Conservation (phyloP, 116 monocot genomes). For the Trichopus zeylanicus region DNA sequence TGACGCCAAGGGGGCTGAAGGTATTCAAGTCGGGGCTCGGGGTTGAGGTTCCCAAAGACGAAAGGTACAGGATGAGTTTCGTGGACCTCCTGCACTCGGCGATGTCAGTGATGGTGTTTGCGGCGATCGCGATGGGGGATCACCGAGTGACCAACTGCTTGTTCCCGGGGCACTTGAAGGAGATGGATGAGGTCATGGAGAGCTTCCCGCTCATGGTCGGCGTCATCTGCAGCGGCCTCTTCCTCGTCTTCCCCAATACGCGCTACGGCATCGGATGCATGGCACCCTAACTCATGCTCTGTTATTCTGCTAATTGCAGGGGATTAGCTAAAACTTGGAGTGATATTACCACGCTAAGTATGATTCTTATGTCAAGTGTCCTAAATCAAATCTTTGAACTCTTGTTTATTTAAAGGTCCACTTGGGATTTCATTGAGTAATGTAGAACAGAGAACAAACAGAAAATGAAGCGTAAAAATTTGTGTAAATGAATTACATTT, state of each 20-base stretch:
- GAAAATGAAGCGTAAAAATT: no score
- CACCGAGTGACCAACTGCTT: conserved; percentile 74
- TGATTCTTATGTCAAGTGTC: no score
- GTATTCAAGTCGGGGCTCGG: conserved; percentile 74
- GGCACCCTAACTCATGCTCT: conserved; percentile 35
- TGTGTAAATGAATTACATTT: no score
- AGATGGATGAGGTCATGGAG: conserved; percentile 95
- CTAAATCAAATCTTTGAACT: no score
- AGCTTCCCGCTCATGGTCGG: conserved; percentile 92
- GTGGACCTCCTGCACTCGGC: conserved; percentile 67
- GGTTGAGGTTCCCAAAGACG: conserved; percentile 60
- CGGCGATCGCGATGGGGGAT: conserved; percentile 73
- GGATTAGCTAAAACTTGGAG: no score
- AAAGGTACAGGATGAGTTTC: conserved; percentile 54
- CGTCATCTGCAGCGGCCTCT: conserved; percentile 72
- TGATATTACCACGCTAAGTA: no score
- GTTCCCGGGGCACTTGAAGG: conserved; percentile 60
- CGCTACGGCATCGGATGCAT: conserved; percentile 82
- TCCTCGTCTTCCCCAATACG: conserved; percentile 89
- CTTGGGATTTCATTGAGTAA: no score
- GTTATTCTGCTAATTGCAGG: no score
- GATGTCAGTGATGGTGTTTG: conserved; percentile 87
- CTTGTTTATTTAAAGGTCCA: no score
- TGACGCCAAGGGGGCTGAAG: conserved; percentile 64
- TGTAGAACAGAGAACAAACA: no score